These are phyloP conservation scores for Hypoxylon cercidicola DNA, from an alignment of 495 filamentous ascomycete species.

Conservation along the genomic window DNA sequence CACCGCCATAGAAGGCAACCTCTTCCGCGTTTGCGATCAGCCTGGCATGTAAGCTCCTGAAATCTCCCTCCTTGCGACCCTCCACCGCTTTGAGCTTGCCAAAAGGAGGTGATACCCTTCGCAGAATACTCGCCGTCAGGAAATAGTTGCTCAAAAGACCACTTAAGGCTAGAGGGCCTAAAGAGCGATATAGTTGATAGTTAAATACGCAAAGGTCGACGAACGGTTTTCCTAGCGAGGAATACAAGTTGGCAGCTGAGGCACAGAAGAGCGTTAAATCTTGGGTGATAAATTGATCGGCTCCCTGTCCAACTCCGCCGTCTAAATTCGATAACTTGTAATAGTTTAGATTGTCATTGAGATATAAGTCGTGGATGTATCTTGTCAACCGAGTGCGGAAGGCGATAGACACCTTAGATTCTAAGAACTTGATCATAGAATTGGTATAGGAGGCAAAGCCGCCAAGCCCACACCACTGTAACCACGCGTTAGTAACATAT, in stretches of 20 bases:
- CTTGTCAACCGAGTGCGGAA: constrained; percentile 96
- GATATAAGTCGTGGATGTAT: constrained; percentile 97
- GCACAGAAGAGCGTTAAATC: constrained; percentile 95
- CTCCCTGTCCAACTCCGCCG: constrained; percentile 88
- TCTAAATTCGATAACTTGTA: constrained; percentile 96
- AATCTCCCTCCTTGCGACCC: constrained; percentile 92
- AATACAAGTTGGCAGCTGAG: constrained; percentile 92
- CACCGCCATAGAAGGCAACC: constrained; percentile 97
- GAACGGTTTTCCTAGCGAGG: constrained; percentile 94
- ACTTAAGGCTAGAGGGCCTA: constrained; percentile 87
- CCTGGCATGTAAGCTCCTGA: constrained; percentile 86
- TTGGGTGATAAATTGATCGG: constrained; percentile 98
- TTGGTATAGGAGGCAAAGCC: constrained; percentile 90
- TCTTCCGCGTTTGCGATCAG: constrained; percentile 98
- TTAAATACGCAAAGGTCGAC: constrained; percentile 97
- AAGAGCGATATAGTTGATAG: constrained; percentile 91
- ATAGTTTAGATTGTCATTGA: constrained; percentile 93
- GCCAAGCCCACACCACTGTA: constrained; percentile 66
- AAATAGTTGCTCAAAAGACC: constrained; percentile 93
- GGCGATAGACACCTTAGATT: constrained; percentile 97
- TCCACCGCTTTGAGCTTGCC: constrained; percentile 96
- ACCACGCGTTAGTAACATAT: constrained; percentile 19
- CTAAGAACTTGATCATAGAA: constrained; percentile 97
- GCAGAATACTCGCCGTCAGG: constrained; percentile 86
- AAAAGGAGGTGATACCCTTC: constrained; percentile 90